Base-by-base conservation (phyloP, 2,329 filamentous ascomycete species). In the Calonectria leucothoes region DNA sequence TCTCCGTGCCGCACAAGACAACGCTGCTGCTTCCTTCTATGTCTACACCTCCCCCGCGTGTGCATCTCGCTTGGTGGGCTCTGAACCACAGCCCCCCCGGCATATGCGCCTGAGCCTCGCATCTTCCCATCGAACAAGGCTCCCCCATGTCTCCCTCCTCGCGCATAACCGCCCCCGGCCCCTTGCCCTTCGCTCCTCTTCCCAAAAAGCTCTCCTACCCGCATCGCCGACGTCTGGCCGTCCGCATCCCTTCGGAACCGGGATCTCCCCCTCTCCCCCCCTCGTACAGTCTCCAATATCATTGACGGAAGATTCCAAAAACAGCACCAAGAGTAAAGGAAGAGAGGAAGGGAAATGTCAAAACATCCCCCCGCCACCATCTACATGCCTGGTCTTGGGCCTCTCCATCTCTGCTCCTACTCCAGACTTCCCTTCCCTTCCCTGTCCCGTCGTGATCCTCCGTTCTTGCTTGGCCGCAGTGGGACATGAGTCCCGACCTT, bases 171-270 rank as follows among this genome's bases (percentile, higher is more conserved):
- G 42, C 42, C 42, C 42, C 49, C 49, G 27, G 27, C 15, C 27
- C 49, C 49, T 15, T 52, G 23, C 15, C 49, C 49, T 12, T 29
- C 27, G 23, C 49, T 27, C n/a, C 42, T 17, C 7, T 48, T n/a
- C 23, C 35, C 25, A 6, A 45, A 25, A 25, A 25, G 5, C 23
- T 35, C 10, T 63, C 6, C 23, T 45, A 7, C 37, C n/a, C 57
- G 7, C 57, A 63, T 48, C 33, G 70, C 70, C 70, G 65, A 72
- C 65, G 55, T 68, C 31, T 33, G 29, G 29, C 48, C 49, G 70
- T 55, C 55, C 35, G 65, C 35, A 64, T 61, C 51, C 65, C 37
- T 37, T 35, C 33, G 31, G 14, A 33, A 12, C 55, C n/a, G 55
- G 55, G n/a, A n/a, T n/a, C n/a, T n/a, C 55, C 33, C 31, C n/a